Evolutionary conservation across 352 stramenopile species (phyloP).

Genomic region (Elongisporangium undulatum): DNA sequence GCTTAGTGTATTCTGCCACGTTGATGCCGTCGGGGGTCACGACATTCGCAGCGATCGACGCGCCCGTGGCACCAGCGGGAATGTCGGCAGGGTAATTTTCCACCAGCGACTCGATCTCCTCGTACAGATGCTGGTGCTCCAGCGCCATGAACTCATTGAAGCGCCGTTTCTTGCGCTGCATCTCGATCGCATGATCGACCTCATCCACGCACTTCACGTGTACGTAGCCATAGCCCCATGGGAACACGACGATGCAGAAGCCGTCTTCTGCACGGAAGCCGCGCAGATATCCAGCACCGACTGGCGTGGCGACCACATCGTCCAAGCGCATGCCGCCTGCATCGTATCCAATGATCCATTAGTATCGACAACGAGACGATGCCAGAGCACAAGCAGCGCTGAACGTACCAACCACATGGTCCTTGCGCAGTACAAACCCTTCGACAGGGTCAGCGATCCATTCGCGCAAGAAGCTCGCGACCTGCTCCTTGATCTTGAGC

Average conservation of each 20-base stretch:
- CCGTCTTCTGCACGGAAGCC: conserved; percentile 45
- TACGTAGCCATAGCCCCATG: conserved; percentile 72
- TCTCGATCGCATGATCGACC: conserved; percentile 25
- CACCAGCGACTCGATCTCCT: conserved; percentile 58
- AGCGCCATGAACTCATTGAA: conserved; percentile 50
- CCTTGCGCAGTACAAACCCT: conserved; percentile 59
- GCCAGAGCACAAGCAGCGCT: not conserved
- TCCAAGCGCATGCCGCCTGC: conserved; percentile 40
- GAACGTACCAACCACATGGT: conserved; percentile 59
- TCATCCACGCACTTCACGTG: conserved; percentile 50
- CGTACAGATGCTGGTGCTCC: conserved; percentile 66
- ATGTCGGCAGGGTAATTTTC: conserved; percentile 31
- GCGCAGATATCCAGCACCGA: conserved; percentile 56
- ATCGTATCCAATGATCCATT: not conserved
- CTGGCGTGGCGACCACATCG: conserved; percentile 59
- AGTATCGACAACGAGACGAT: not conserved
- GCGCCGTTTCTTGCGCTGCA: conserved; percentile 37
- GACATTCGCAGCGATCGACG: conserved; percentile 8
- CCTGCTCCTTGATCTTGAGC: conserved; percentile 63
- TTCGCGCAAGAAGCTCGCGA: conserved; percentile 58
- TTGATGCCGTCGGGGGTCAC: conserved; percentile 9
- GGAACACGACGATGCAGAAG: conserved; percentile 68
- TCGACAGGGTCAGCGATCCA: conserved; percentile 72
- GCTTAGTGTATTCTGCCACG: conserved; percentile 39
- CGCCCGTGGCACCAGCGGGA: not conserved